Percentiles rank a stretch among this genome's conserved stretches.
These are phyloP conservation scores for Fusarium acutatum DNA, from an alignment of 2,329 filamentous ascomycete genomes.

Conservation along the genomic window DNA sequence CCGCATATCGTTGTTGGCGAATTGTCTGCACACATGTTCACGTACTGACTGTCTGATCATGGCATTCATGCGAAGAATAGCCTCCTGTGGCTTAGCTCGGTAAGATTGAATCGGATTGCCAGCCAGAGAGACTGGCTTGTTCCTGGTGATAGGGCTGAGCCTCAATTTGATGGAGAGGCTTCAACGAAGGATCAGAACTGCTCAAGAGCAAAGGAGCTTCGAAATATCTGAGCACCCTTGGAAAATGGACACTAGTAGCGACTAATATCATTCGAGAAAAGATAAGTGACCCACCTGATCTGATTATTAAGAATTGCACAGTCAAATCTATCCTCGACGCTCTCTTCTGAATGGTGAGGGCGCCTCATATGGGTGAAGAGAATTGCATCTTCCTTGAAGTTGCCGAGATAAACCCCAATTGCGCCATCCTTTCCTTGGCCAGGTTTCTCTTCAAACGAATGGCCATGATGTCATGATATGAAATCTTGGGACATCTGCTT, in stretches of 20 bases:
- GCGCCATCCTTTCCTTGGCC: neutral
- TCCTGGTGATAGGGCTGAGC: no score
- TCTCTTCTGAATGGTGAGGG: neutral
- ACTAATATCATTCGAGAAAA: neutral
- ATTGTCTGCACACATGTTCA: neutral
- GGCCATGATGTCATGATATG: neutral
- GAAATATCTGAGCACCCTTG: neutral
- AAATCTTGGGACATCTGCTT: neutral
- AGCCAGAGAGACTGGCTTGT: no score
- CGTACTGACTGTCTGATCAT: neutral
- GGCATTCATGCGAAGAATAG: no score
- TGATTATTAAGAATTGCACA: neutral
- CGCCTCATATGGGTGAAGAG: neutral
- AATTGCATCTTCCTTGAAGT: neutral
- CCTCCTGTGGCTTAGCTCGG: no score
- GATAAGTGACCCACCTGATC: neutral
- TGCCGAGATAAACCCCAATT: neutral
- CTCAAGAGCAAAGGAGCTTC: no score
- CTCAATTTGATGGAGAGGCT: no score
- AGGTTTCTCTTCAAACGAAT: neutral
- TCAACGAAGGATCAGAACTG: no score
- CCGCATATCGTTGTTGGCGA: neutral
- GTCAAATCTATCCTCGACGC: neutral
- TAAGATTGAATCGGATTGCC: no score
- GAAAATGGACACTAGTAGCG: neutral